Conservation (phyloP, 208 protist genomes). For the Porcisia hertigi region DNA sequence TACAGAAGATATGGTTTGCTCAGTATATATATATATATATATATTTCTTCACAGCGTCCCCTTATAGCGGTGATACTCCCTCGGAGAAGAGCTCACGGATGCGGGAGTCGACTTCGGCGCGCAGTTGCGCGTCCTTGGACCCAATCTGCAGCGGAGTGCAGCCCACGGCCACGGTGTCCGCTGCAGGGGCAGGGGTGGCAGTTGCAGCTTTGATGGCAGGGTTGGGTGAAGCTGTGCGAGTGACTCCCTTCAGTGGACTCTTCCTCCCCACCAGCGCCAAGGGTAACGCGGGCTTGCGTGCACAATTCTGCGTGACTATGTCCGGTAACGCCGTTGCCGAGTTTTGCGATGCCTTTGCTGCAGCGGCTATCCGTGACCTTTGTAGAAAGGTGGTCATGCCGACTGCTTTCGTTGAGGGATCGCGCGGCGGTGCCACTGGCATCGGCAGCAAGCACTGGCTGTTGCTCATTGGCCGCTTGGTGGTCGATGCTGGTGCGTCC, state of each 20-base stretch:
- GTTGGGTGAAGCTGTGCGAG: neutral
- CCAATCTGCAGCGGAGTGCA: neutral
- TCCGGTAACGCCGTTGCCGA: neutral
- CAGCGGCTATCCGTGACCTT: neutral
- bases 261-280: neutral
- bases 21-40: too few relatives aligned
- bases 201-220: neutral
- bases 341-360: neutral
- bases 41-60: neutral
- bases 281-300: too few relatives aligned
- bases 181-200: neutral
- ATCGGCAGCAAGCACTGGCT: neutral
- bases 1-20: too few relatives aligned
- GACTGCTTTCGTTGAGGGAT: neutral
- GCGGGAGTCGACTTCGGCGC: constrained; percentile 15
- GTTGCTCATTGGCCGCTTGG: neutral
- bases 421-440: constrained; percentile 12
- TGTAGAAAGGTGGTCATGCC: constrained; percentile 5
- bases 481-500: neutral
- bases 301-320: neutral
- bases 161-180: neutral
- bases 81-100: constrained; percentile 30
- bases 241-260: neutral
- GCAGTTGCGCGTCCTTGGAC: neutral
- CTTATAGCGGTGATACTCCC: neutral